Conservation (phyloP, 305 asterid genomes). For the Rubia peregrina region DNA sequence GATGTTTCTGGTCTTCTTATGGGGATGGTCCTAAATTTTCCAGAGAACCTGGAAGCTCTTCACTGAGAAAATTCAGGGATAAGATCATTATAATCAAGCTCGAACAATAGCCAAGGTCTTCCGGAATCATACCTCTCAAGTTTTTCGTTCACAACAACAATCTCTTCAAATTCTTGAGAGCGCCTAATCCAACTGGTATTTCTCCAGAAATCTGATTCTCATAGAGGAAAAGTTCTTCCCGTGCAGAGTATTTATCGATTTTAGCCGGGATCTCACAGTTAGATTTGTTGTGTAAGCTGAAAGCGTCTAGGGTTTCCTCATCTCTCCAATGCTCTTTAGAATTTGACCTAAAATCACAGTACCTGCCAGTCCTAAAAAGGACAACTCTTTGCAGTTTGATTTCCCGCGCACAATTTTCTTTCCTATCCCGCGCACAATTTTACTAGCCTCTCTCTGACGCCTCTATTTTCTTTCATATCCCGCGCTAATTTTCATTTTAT, state of each 20-base stretch:
- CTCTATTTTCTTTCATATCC: no score
- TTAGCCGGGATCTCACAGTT: constrained; percentile 47
- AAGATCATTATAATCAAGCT: constrained; percentile 42
- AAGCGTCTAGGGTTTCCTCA: constrained; percentile 50
- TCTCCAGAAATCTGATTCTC: constrained; percentile 55
- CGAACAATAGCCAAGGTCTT: constrained; percentile 47
- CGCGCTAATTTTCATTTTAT: no score
- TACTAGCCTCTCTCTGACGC: no score
- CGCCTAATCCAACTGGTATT: constrained; percentile 46
- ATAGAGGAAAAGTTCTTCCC: constrained; percentile 46
- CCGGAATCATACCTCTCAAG: constrained; percentile 44
- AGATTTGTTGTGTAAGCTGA: constrained; percentile 55
- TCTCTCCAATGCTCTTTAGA: constrained; percentile 43
- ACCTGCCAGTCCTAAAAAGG: constrained; percentile 55
- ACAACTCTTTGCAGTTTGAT: constrained; percentile 43
- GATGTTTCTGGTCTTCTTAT: no score
- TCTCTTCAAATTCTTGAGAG: constrained; percentile 38
- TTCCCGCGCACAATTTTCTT: no score
- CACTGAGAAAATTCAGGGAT: constrained; percentile 49
- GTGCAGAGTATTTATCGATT: constrained; percentile 46
- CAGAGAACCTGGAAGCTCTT: constrained; percentile 43
- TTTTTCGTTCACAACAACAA: constrained; percentile 55
- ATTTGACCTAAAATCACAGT: constrained; percentile 53
- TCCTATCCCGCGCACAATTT: no score
- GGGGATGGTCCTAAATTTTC: constrained; percentile 26